phyloP scores from a whole-genome alignment of 2,329 filamentous ascomycete species.

The Colletotrichum musae region DNA sequence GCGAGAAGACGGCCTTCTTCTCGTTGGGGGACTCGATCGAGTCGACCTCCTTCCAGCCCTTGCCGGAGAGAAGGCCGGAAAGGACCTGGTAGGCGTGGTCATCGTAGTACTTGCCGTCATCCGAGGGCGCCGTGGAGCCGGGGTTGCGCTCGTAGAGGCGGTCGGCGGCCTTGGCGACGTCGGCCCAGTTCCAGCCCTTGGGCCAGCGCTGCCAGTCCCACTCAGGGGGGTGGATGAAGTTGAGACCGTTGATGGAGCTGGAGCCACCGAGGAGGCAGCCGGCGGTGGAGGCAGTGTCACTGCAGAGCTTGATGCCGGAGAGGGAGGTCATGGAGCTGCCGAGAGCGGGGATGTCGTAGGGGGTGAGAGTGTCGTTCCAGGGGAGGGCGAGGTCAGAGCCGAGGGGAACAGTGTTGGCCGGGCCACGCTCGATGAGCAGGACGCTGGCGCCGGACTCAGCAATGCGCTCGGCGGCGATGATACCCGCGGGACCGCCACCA shows the following conservation, averaged over 20 bases:
- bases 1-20: slow-evolving; percentile 33
- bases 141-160: slow-evolving; percentile 48
- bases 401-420: slow-evolving; percentile 49
- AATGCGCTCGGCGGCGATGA: slow-evolving; percentile 53
- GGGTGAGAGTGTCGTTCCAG: slow-evolving; percentile 51
- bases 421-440: slow-evolving; percentile 55
- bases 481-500: slow-evolving; percentile 54
- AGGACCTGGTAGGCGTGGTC: slow-evolving; percentile 25
- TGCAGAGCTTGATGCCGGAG: slow-evolving; percentile 49
- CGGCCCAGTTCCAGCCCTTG: slow-evolving; percentile 48
- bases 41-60: slow-evolving; percentile 42
- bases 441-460: slow-evolving; percentile 54
- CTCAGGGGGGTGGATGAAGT: slow-evolving; percentile 51
- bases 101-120: slow-evolving; percentile 44
- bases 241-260: slow-evolving; percentile 51
- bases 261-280: slow-evolving; percentile 56
- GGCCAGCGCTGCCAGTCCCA: slow-evolving; percentile 51
- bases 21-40: slow-evolving; percentile 57
- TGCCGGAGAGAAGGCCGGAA: slow-evolving; percentile 28
- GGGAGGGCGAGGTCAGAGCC: slow-evolving; percentile 49
- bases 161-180: slow-evolving; percentile 46
- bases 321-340: slow-evolving; percentile 44
- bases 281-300: slow-evolving; percentile 52
- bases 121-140: slow-evolving; percentile 46
- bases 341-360: slow-evolving; percentile 50